A percentile compares a stretch with the other conserved stretches of the same genome.
phyloP scores from a whole-genome alignment of 2,329 filamentous ascomycete genomes.

The Fusarium graminum region DNA sequence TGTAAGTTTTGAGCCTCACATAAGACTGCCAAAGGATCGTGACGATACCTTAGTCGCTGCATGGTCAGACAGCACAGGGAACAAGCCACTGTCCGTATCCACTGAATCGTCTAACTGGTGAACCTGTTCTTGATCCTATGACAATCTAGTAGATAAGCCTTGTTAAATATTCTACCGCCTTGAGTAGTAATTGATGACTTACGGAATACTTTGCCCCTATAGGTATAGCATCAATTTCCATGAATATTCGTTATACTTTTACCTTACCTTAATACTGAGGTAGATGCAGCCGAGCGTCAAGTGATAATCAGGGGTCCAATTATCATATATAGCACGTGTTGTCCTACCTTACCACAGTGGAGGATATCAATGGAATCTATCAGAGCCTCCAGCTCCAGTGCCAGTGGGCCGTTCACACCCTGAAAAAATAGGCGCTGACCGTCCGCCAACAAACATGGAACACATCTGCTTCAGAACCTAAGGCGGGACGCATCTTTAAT shows the following conservation, averaged over 20 bases:
- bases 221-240: too few species aligned
- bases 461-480: conserved; percentile 18
- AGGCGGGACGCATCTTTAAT: conserved; percentile 37
- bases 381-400: neutral
- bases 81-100: conserved; percentile 6
- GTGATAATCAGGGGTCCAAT: too few species aligned
- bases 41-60: neutral
- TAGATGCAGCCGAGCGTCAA: too few species aligned
- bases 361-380: neutral
- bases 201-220: too few species aligned
- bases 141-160: too few species aligned
- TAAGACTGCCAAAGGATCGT: neutral
- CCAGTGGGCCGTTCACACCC: conserved; percentile 20
- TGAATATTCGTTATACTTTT: too few species aligned
- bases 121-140: neutral
- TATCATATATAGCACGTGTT: neutral
- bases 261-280: too few species aligned
- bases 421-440: conserved; percentile 26
- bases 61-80: conserved; percentile 6
- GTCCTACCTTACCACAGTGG: neutral
- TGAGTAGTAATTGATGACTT: too few species aligned
- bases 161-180: too few species aligned
- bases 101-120: neutral
- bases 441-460: conserved; percentile 16
- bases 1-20: neutral